A percentile compares a stretch with the other conserved stretches of the same genome.
Conservation (phyloP, 2,329 filamentous ascomycete species). For the Penicillium sp. region DNA sequence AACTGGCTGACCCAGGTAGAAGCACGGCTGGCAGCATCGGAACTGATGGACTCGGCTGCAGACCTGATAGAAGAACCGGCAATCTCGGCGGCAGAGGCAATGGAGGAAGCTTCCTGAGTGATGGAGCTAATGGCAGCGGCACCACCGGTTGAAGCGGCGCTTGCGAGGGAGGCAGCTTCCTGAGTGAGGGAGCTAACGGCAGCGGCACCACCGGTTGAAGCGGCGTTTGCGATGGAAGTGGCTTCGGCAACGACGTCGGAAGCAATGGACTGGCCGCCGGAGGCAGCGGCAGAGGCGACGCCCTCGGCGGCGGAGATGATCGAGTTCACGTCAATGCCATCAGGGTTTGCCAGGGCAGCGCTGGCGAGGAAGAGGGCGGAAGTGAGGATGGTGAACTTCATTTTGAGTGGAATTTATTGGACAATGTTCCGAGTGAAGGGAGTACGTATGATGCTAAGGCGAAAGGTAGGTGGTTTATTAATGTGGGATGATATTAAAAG, state of each 20-base stretch:
- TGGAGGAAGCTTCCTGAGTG: conserved; percentile 22
- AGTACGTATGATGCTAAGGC: neutral
- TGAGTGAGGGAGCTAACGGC: conserved; percentile 24
- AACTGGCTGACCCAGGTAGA: conserved; percentile 17
- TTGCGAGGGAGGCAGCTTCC: conserved; percentile 24
- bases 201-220: conserved; percentile 21
- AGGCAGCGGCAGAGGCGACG: conserved; percentile 15
- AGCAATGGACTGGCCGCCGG: conserved; percentile 22
- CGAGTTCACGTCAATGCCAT: conserved; percentile 20
- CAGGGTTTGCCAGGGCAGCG: conserved; percentile 27
- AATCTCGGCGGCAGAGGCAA: conserved; percentile 18
- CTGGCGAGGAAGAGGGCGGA: conserved; percentile 32
- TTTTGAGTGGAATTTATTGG: conserved; percentile 20
- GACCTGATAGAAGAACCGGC: conserved; percentile 16
- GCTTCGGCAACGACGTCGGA: conserved; percentile 23
- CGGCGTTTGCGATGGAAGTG: conserved; percentile 22
- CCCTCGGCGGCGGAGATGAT: conserved; percentile 25
- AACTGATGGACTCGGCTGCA: conserved; percentile 13
- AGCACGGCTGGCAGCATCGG: conserved; percentile 20
- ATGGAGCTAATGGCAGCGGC: conserved; percentile 21
- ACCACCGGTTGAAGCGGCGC: conserved; percentile 22
- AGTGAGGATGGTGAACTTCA: conserved; percentile 35
- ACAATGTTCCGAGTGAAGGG: neutral
- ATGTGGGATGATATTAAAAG: neutral
- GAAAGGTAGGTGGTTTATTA: neutral